Evolutionary conservation across 192 early-diverging fungal genomes (phyloP).

Genomic region (Podila epigama): DNA sequence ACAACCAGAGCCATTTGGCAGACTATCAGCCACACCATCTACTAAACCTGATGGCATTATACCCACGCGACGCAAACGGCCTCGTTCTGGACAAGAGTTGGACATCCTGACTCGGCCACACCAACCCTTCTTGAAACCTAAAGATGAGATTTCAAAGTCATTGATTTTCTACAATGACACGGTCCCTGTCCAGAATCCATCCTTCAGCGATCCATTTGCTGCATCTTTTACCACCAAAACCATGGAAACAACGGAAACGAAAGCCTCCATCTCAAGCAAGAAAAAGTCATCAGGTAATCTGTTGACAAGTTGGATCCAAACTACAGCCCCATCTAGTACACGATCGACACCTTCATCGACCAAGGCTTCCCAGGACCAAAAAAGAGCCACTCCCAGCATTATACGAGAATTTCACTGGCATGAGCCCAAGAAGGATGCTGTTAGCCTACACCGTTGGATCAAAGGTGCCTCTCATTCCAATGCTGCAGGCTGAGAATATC

Average conservation of each 20-base stretch:
- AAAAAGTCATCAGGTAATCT: neutral
- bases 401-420: slow-evolving; percentile 13
- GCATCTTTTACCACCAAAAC: neutral
- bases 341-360: neutral
- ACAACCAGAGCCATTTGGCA: neutral
- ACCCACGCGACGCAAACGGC: neutral
- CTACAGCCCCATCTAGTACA: no score
- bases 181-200: neutral
- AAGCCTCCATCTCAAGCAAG: no score
- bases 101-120: neutral
- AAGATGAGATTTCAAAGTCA: neutral
- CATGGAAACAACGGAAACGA: neutral
- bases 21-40: neutral
- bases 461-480: neutral
- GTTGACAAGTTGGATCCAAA: neutral
- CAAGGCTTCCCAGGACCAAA: neutral
- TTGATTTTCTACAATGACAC: neutral
- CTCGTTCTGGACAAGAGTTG: neutral
- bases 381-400: neutral
- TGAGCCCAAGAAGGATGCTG: neutral
- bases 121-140: neutral
- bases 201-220: neutral
- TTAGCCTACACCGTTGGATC: slow-evolving; percentile 32
- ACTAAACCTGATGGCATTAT: neutral
- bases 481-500: no score